Evolutionary conservation across 2,329 filamentous ascomycete species (phyloP).

Genomic region (Mariannaea sp.): DNA sequence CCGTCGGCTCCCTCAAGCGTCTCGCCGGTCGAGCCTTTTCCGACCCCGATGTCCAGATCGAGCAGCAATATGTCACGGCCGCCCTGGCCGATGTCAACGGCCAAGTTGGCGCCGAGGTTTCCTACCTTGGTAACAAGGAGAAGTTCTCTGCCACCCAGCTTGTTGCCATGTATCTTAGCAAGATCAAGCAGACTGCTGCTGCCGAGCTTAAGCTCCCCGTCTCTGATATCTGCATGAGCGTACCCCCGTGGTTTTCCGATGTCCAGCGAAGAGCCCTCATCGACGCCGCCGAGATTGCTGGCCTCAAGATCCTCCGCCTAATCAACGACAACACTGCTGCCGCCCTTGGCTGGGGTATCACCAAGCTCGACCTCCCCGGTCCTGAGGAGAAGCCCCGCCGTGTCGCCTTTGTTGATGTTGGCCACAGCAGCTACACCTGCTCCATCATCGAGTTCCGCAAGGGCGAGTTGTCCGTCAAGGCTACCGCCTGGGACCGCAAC

Average conservation of each 20-base stretch:
- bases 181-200: constrained; percentile 86
- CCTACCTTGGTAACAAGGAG: constrained; percentile 92
- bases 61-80: constrained; percentile 89
- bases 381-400: constrained; percentile 91
- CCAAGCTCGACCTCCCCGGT: constrained; percentile 88
- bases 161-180: constrained; percentile 92
- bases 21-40: constrained; percentile 83
- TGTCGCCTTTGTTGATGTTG: constrained; percentile 91
- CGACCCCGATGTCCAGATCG: constrained; percentile 91
- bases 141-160: constrained; percentile 94
- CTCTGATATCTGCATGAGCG: constrained; percentile 90
- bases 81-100: constrained; percentile 88
- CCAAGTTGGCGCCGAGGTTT: constrained; percentile 92
- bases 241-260: constrained; percentile 97
- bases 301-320: constrained; percentile 87
- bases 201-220: constrained; percentile 90
- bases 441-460: constrained; percentile 97
- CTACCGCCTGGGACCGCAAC: constrained; percentile 91
- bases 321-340: constrained; percentile 99
- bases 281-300: constrained; percentile 91
- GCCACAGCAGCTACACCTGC: constrained; percentile 93
- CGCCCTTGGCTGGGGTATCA: constrained; percentile 96
- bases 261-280: constrained; percentile 86
- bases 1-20: constrained; percentile 88
- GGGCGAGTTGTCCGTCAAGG: constrained; percentile 92